Conservation (phyloP, 495 filamentous ascomycete genomes). For the Lophiostoma macrostomum region DNA sequence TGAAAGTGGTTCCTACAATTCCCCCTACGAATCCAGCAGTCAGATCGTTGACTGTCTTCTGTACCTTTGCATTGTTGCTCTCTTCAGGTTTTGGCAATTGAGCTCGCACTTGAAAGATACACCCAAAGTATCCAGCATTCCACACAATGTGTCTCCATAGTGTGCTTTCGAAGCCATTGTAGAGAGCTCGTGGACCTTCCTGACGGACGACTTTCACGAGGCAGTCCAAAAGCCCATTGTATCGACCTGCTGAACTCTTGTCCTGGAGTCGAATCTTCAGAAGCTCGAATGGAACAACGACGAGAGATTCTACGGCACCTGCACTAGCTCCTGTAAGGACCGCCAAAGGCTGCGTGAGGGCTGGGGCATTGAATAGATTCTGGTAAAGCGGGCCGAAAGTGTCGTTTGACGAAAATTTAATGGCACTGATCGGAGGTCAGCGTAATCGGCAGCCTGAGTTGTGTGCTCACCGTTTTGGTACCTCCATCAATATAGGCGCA, state of each 20-base stretch:
- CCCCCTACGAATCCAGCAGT: constrained; percentile 26
- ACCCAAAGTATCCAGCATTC: constrained; percentile 29
- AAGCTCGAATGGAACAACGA: constrained; percentile 29
- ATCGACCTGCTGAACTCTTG: constrained; percentile 16
- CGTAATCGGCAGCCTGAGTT: too few species aligned
- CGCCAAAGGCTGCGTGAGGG: constrained; percentile 19
- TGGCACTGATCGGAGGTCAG: too few species aligned
- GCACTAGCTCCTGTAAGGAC: constrained; percentile 27
- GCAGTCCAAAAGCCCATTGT: constrained; percentile 23
- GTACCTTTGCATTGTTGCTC: constrained; percentile 6
- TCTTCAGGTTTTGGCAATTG: constrained; percentile 9
- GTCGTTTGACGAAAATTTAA: constrained; percentile 30
- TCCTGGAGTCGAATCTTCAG: constrained; percentile 29
- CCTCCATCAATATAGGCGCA: constrained; percentile 27
- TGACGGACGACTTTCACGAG: constrained; percentile 19
- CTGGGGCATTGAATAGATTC: constrained; percentile 11
- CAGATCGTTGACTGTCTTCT: constrained; percentile 26
- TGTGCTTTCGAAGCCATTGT: constrained; percentile 28
- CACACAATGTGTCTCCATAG: constrained; percentile 30
- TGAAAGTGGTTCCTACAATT: constrained; percentile 27
- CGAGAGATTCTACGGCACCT: constrained; percentile 22
- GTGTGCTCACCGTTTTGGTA: constrained; percentile 27
- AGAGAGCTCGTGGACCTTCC: constrained; percentile 20
- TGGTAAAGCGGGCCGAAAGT: constrained; percentile 23
- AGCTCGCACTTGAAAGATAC: constrained; percentile 24